Percentiles rank a stretch among this genome's conserved stretches.
Evolutionary conservation across 2,329 filamentous ascomycete genomes (phyloP).

Genomic region (Neonectria neomacrospora): DNA sequence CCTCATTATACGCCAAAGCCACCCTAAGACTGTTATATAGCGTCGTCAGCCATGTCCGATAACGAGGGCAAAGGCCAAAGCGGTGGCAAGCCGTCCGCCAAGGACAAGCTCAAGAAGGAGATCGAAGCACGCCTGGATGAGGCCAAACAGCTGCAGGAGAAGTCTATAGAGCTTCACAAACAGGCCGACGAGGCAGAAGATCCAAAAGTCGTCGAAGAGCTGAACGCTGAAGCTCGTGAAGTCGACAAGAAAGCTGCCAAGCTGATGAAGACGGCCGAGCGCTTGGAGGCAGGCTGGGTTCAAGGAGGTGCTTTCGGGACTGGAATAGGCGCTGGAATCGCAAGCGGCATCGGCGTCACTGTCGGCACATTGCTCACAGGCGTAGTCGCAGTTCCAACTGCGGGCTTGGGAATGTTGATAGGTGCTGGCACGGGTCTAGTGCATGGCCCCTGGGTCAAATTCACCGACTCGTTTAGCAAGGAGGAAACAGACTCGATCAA

Average conservation of each 20-base stretch:
- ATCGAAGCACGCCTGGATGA: slow-evolving; percentile 33
- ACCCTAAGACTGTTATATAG: neutral
- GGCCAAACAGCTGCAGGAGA: slow-evolving; percentile 28
- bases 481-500: slow-evolving; percentile 35
- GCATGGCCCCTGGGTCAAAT: slow-evolving; percentile 39
- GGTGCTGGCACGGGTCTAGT: slow-evolving; percentile 35
- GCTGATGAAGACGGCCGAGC: slow-evolving; percentile 38
- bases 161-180: slow-evolving; percentile 33
- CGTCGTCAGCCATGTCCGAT: slow-evolving; percentile 15
- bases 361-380: slow-evolving; percentile 36
- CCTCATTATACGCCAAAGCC: no score
- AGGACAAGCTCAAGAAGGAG: slow-evolving; percentile 32
- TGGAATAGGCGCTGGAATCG: slow-evolving; percentile 37
- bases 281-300: slow-evolving; percentile 35
- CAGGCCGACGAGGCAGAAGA: slow-evolving; percentile 30
- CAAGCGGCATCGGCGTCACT: slow-evolving; percentile 32
- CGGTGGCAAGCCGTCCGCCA: slow-evolving; percentile 15
- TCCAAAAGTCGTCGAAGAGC: slow-evolving; percentile 25
- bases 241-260: slow-evolving; percentile 38
- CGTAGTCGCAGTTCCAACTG: slow-evolving; percentile 36
- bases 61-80: slow-evolving; percentile 13
- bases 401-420: slow-evolving; percentile 34
- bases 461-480: slow-evolving; percentile 35
- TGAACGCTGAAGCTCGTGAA: slow-evolving; percentile 29
- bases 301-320: slow-evolving; percentile 39